Evolutionary conservation across 176 grass and related monocot species (phyloP).

Genomic region (Chloris gayana): DNA sequence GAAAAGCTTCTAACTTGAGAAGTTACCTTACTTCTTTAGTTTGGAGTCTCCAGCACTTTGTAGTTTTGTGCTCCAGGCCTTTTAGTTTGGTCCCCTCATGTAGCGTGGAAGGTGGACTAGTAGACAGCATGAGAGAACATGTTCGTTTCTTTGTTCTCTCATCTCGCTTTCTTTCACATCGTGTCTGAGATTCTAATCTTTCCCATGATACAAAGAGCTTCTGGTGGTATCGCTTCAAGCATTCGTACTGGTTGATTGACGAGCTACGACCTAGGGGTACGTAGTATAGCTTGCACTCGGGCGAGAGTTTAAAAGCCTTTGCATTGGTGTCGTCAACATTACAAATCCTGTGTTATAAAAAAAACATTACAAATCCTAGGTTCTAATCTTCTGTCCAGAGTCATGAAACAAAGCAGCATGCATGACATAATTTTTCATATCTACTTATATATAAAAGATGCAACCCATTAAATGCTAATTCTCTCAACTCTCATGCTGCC

Average conservation of each 20-base stretch:
- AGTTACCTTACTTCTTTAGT: conserved; percentile 27
- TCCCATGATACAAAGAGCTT: background rate
- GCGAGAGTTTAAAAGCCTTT: background rate
- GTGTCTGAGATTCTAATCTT: conserved; percentile 12
- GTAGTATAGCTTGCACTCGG: background rate
- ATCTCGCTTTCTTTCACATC: conserved; percentile 9
- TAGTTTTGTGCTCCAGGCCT: conserved; percentile 1
- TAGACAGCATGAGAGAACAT: conserved; percentile 32
- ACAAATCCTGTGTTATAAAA: background rate
- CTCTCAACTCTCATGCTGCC: too few species aligned
- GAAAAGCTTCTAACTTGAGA: conserved; percentile 4
- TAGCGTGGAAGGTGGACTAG: conserved; percentile 17
- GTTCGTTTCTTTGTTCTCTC: conserved; percentile 39
- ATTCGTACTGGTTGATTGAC: background rate
- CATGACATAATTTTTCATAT: too few species aligned
- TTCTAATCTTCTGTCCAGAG: background rate
- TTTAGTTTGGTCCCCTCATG: conserved; percentile 28
- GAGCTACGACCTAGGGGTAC: background rate
- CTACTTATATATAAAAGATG: too few species aligned
- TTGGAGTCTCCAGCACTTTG: background rate
- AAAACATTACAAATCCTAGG: background rate
- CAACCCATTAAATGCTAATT: too few species aligned
- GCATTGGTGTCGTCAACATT: background rate
- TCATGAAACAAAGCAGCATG: too few species aligned
- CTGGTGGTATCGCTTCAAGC: background rate